These are phyloP conservation scores for Avicennia marina DNA, from an alignment of 257 asterid genomes.

Conservation along the genomic window DNA sequence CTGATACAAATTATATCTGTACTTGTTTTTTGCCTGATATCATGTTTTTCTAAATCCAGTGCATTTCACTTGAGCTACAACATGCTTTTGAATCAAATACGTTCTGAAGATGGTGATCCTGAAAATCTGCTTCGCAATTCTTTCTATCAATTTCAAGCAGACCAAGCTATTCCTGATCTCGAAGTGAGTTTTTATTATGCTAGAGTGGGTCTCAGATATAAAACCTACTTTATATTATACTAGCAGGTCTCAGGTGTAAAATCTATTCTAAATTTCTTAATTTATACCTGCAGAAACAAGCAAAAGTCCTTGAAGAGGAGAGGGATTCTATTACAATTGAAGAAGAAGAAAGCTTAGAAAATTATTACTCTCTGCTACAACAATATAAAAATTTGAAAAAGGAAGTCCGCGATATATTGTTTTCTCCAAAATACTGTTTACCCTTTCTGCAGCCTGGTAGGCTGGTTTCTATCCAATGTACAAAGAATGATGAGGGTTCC, in stretches of 20 bases:
- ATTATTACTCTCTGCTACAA: slow-evolving; percentile 76
- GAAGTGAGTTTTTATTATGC: slow-evolving; percentile 49
- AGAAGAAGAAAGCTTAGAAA: slow-evolving; percentile 85
- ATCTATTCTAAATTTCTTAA: slow-evolving; percentile 11
- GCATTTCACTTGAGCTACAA: slow-evolving; percentile 97
- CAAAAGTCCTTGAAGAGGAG: slow-evolving; percentile 67
- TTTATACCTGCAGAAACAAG: slow-evolving; percentile 66
- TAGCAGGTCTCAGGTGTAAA: slow-evolving; percentile 7
- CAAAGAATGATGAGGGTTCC: slow-evolving; percentile 42
- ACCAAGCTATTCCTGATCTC: slow-evolving; percentile 86
- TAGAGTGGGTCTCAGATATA: not conserved
- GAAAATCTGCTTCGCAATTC: slow-evolving; percentile 92
- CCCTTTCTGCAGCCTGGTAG: slow-evolving; percentile 97
- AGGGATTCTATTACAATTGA: slow-evolving; percentile 80
- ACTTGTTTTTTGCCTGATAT: slow-evolving; percentile 12
- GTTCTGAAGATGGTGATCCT: slow-evolving; percentile 94
- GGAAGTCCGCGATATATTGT: slow-evolving; percentile 57
- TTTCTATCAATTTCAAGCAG: slow-evolving; percentile 94
- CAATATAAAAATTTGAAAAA: slow-evolving; percentile 70
- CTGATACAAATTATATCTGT: not conserved
- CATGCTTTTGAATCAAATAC: slow-evolving; percentile 93
- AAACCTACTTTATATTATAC: no score
- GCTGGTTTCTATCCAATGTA: slow-evolving; percentile 65
- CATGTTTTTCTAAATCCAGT: slow-evolving; percentile 41
- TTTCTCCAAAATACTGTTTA: slow-evolving; percentile 76